Evolutionary conservation across 495 filamentous ascomycete species (phyloP).

Genomic region (Cudoniella acicularis): DNA sequence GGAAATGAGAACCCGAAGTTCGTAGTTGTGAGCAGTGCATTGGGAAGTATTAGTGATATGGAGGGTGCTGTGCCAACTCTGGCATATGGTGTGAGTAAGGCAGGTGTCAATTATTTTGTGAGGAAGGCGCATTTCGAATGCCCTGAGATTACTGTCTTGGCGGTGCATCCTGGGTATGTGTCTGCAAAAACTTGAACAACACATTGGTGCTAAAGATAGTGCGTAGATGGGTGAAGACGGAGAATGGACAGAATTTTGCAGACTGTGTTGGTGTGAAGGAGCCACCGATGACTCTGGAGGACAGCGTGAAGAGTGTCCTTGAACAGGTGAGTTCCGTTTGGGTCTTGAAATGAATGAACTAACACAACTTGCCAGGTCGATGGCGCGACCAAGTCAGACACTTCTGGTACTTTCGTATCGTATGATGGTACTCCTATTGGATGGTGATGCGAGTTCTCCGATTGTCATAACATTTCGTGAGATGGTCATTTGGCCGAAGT

Average conservation of each 20-base stretch:
- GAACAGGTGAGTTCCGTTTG: slow-evolving; percentile 33
- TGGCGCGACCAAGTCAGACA: background rate
- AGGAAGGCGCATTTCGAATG: slow-evolving; percentile 39
- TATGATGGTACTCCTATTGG: background rate
- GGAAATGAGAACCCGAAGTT: slow-evolving; percentile 22
- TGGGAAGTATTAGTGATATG: slow-evolving; percentile 32
- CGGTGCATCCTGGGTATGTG: slow-evolving; percentile 39
- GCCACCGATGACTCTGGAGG: slow-evolving; percentile 30
- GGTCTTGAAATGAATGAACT: no score
- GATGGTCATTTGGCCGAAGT: background rate
- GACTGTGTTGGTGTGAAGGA: slow-evolving; percentile 29
- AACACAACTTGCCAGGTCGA: no score
- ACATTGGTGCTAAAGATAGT: background rate
- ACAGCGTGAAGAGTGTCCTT: slow-evolving; percentile 28
- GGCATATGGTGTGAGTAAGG: slow-evolving; percentile 41
- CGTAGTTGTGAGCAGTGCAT: slow-evolving; percentile 28
- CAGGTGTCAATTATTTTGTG: slow-evolving; percentile 37
- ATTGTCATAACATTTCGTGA: no score
- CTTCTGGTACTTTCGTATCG: slow-evolving; percentile 1
- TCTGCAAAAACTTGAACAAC: slow-evolving; percentile 8
- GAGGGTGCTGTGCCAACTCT: slow-evolving; percentile 23
- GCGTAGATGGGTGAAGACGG: slow-evolving; percentile 38
- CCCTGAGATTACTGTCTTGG: slow-evolving; percentile 28
- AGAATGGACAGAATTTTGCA: slow-evolving; percentile 33
- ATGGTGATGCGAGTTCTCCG: background rate